phyloP scores from a whole-genome alignment of 371 early-diverging fungal genomes.

The Mortierella sp. region DNA sequence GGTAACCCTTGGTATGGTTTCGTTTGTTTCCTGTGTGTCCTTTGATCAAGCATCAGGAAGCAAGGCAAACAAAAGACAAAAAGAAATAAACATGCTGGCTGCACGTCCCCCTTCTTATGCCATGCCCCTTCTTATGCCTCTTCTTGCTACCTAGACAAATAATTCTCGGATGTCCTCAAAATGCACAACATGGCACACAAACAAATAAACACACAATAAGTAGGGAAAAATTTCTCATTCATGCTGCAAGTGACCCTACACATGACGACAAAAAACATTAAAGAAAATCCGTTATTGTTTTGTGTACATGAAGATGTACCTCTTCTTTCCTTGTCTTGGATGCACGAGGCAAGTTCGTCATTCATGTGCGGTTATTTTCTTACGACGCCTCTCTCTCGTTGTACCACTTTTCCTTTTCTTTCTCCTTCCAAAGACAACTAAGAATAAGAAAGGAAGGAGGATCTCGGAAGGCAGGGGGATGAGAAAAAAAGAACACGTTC shows the following conservation, averaged over 20 bases:
- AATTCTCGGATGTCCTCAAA: not conserved
- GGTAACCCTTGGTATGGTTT: no score
- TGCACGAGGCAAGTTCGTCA: constrained; percentile 2
- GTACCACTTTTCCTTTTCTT: not conserved
- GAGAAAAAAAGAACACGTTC: not conserved
- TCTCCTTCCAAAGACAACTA: not conserved
- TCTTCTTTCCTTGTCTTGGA: not conserved
- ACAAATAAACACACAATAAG: not conserved
- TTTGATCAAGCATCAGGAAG: no score
- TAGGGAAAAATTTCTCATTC: not conserved
- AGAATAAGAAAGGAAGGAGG: not conserved
- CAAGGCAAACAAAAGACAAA: not conserved
- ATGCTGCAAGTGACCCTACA: not conserved
- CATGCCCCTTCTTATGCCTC: not conserved
- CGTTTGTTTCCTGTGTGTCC: no score
- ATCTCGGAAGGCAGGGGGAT: not conserved
- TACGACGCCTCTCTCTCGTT: not conserved
- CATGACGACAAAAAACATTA: not conserved
- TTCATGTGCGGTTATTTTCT: not conserved
- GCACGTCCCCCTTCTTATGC: not conserved
- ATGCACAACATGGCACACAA: not conserved
- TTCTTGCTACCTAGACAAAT: not conserved
- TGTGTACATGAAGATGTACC: not conserved
- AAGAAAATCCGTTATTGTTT: not conserved
- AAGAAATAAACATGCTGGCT: not conserved